A percentile compares a stretch with the other conserved stretches of the same genome.
Evolutionary conservation across 2,329 filamentous ascomycete genomes (phyloP).

Genomic region (Phialophora tarda): DNA sequence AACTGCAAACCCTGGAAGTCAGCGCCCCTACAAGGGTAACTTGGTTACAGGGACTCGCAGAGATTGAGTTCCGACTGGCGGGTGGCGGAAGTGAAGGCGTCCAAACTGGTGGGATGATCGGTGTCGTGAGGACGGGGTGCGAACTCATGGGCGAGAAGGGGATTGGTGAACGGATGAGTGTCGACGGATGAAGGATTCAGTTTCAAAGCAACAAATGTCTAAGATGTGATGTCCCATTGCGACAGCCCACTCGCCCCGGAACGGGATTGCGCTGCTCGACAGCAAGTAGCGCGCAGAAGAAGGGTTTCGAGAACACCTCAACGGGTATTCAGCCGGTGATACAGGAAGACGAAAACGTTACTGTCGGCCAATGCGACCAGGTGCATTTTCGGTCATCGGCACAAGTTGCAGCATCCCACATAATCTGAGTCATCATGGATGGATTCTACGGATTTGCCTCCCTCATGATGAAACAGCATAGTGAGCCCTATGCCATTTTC

Average conservation of each 20-base stretch:
- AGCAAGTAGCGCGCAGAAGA: neutral
- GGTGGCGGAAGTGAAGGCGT: conserved; percentile 85
- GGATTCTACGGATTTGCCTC: neutral
- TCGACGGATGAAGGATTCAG: conserved; percentile 29
- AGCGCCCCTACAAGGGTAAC: conserved; percentile 83
- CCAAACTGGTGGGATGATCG: conserved; percentile 91
- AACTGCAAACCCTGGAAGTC: conserved; percentile 81
- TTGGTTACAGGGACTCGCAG: conserved; percentile 89
- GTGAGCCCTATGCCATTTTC: neutral
- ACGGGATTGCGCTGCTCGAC: neutral
- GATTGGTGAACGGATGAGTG: conserved; percentile 36
- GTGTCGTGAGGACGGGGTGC: conserved; percentile 83
- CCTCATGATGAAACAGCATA: neutral
- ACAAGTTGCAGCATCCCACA: neutral
- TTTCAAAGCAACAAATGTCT: neutral
- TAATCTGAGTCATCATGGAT: neutral
- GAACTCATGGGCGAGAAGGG: conserved; percentile 67
- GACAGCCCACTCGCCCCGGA: neutral
- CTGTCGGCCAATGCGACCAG: neutral
- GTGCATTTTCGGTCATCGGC: neutral
- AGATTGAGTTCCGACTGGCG: conserved; percentile 89
- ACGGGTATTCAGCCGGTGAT: neutral
- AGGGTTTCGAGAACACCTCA: neutral
- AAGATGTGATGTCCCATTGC: neutral
- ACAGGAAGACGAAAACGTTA: neutral